A percentile compares a stretch with the other conserved stretches of the same genome.
Conservation (phyloP, 106 monocot species). For the Dendrobium officinale region DNA sequence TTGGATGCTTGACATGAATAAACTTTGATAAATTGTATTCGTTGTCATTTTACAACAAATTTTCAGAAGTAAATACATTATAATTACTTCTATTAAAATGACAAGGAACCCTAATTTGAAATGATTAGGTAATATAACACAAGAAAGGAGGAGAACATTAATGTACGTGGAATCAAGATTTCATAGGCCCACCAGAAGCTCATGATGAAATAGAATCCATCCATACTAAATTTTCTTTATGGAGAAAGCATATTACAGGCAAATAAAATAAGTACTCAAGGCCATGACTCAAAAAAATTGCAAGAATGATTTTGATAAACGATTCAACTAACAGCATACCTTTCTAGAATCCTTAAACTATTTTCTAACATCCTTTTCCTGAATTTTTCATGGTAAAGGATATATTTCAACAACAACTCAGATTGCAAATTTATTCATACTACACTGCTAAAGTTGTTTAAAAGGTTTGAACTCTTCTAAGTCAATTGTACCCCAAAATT, state of each 20-base stretch:
- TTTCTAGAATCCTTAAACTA: slow-evolving; percentile 29
- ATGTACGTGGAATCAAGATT: neutral
- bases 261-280: neutral
- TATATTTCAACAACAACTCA: neutral
- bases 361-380: slow-evolving; percentile 30
- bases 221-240: slow-evolving; percentile 32
- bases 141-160: neutral
- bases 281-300: neutral
- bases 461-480: too few species aligned
- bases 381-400: slow-evolving; percentile 23
- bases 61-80: neutral
- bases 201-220: slow-evolving; percentile 51
- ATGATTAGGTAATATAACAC: neutral
- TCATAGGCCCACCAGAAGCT: slow-evolving; percentile 21
- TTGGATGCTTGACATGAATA: neutral
- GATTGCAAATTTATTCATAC: neutral
- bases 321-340: slow-evolving; percentile 25
- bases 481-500: too few species aligned
- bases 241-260: neutral
- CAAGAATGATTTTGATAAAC: neutral
- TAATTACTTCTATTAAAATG: neutral
- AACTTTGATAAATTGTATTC: neutral
- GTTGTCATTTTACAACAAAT: neutral
- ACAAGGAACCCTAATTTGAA: neutral
- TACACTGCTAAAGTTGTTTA: too few species aligned